These are phyloP conservation scores for Yamadazyma epiphylla DNA, from an alignment of 1,139 yeast species.

Conservation along the genomic window DNA sequence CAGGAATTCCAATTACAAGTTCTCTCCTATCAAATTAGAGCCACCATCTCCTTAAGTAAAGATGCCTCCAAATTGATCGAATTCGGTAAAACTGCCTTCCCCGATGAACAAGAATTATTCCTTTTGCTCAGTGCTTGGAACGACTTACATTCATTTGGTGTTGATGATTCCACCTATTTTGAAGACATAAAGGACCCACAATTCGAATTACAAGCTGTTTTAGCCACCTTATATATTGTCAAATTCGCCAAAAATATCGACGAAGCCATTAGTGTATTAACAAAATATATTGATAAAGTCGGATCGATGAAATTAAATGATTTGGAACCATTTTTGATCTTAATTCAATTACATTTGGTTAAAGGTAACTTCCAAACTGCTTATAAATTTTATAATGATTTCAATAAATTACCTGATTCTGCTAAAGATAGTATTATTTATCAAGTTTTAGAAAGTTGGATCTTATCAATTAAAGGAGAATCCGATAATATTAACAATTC, in stretches of 20 bases:
- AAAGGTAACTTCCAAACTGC: constrained; percentile 39
- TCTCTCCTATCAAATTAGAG: constrained; percentile 41
- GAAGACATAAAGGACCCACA: constrained; percentile 33
- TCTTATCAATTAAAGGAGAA: constrained; percentile 52
- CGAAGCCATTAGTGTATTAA: constrained; percentile 34
- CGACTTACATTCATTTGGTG: constrained; percentile 41
- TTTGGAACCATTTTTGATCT: constrained; percentile 42
- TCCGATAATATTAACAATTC: constrained; percentile 56
- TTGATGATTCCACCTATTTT: constrained; percentile 33
- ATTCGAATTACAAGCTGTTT: constrained; percentile 40
- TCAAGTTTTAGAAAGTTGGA: constrained; percentile 68
- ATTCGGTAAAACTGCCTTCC: constrained; percentile 30
- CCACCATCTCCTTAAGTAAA: constrained; percentile 34
- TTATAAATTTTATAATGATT: constrained; percentile 28
- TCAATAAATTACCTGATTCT: constrained; percentile 37
- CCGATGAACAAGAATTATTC: constrained; percentile 35
- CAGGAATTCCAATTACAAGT: constrained; percentile 36
- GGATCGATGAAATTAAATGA: constrained; percentile 21
- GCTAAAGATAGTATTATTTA: constrained; percentile 66
- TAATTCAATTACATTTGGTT: constrained; percentile 40
- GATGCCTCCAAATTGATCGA: constrained; percentile 43
- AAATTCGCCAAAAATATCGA: constrained; percentile 36
- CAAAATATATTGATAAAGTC: constrained; percentile 19
- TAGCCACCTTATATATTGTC: constrained; percentile 41
- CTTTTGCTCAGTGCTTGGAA: constrained; percentile 41